phyloP scores from a whole-genome alignment of 2,329 filamentous ascomycete species.

The Fusarium camptoceras region DNA sequence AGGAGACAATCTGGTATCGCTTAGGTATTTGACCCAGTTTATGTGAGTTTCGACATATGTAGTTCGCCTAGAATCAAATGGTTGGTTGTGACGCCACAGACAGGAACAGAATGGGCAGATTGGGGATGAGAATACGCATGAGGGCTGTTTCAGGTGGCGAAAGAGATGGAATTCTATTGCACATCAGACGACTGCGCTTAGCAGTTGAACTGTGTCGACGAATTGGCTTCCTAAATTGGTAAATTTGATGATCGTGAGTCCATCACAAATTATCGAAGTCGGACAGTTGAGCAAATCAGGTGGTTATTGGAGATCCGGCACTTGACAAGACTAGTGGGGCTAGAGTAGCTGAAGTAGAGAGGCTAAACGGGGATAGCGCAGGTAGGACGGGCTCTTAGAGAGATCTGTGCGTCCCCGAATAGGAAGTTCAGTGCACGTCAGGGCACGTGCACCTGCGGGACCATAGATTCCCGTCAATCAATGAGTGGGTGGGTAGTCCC shows the following conservation, averaged over 20 bases:
- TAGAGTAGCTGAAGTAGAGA: slow-evolving; percentile 24
- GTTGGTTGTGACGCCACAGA: neutral
- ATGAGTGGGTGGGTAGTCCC: slow-evolving; percentile 19
- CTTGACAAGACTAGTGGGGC: slow-evolving; percentile 18
- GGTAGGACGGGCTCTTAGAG: slow-evolving; percentile 9
- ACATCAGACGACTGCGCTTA: neutral
- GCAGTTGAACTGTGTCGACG: neutral
- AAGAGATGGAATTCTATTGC: neutral
- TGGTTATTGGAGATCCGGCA: slow-evolving; percentile 25
- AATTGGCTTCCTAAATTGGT: neutral
- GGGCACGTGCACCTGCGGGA: slow-evolving; percentile 42
- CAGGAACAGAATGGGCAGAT: neutral
- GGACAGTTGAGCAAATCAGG: neutral
- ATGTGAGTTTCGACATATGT: neutral
- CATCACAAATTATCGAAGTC: neutral
- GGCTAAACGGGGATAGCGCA: slow-evolving; percentile 29
- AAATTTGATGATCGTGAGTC: neutral
- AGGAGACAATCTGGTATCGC: neutral
- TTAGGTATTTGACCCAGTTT: slow-evolving; percentile 11
- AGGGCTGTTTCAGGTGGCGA: neutral
- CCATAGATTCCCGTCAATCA: slow-evolving; percentile 40
- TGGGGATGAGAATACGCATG: neutral
- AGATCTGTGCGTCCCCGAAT: slow-evolving; percentile 32
- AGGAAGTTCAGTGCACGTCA: slow-evolving; percentile 29
- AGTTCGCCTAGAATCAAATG: neutral